Base-by-base conservation (phyloP, 2,329 filamentous ascomycete species). In the Zasmidium citrigriseum region DNA sequence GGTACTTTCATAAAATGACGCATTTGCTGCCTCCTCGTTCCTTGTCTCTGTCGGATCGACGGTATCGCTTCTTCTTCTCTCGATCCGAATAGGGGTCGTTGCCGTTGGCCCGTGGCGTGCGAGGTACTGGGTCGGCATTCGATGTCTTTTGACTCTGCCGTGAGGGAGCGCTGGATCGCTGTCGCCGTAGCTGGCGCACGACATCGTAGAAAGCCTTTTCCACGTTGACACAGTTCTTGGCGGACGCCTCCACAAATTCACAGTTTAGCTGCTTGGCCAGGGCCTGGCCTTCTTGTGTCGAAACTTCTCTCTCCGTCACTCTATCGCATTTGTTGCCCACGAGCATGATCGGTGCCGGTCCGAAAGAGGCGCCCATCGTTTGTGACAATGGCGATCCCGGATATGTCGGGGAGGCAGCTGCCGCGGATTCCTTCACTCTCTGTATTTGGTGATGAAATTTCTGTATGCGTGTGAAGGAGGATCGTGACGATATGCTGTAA, bases 121-220 rank as follows among this genome's bases (percentile, higher is more conserved):
- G 49, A 25, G 59, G 59, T 20, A 52, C 45, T 11, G 58, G 54
- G 38, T 63, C 61, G 11, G 57, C 46, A 29, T 57, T 54, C 46
- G 55, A 53, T 14, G 55, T 54, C 38, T 56, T 61, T 21, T 61
- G 59, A 53, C 62, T 62, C 34, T 61, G 52, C 16, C 58, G 57
- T 23, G 64, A 58, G n/a, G 69, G 67, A 18, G 64, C 66, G 25
- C 52, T 68, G 16, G 66, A 68, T 64, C 91, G 84, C 77, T 96
- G 92, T 68, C 90, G 86, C 67, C 95, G 88, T 65, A 99, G 81
- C 75, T 95, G 90, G 67, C 95, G 83, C 55, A 98, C 95, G 7
- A 99, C 95, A 72, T 99, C 95, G 77, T 96, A 98, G 73, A 99
- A 98, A 27, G 92, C 93, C 82, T 96, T 98, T 76, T 96, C 95